Evolutionary conservation across 2,329 filamentous ascomycete genomes (phyloP).

Genomic region (Claviceps paspali): DNA sequence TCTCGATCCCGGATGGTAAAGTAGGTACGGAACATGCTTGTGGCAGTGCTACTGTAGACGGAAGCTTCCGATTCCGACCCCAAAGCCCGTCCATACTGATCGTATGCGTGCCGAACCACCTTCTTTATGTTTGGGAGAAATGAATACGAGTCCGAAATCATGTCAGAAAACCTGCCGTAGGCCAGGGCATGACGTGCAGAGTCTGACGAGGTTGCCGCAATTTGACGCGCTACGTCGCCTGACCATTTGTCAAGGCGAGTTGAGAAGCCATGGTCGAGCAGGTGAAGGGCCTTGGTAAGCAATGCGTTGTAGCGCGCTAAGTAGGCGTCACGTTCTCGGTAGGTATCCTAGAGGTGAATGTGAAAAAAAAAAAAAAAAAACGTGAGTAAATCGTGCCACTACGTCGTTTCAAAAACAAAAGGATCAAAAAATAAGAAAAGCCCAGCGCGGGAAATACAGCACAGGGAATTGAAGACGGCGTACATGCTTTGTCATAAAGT

Average conservation of each 20-base stretch:
- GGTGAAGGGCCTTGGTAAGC: constrained; percentile 49
- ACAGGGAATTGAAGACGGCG: constrained; percentile 14
- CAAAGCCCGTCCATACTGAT: constrained; percentile 32
- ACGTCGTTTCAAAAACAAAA: background rate
- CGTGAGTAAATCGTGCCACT: background rate
- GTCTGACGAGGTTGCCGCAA: constrained; percentile 39
- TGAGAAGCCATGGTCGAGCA: constrained; percentile 43
- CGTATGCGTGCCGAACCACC: constrained; percentile 35
- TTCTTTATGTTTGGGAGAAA: constrained; percentile 40
- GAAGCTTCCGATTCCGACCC: constrained; percentile 28
- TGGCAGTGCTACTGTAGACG: constrained; percentile 37
- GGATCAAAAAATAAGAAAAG: background rate
- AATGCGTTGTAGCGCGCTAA: constrained; percentile 75
- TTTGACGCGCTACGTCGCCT: constrained; percentile 37
- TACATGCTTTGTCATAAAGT: constrained; percentile 81
- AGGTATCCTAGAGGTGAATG: constrained; percentile 42
- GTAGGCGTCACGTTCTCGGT: constrained; percentile 78
- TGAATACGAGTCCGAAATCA: constrained; percentile 39
- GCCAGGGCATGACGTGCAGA: constrained; percentile 43
- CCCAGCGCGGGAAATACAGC: background rate
- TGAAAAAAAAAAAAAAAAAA: too few relatives aligned
- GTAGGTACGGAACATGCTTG: constrained; percentile 40
- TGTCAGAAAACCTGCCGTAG: constrained; percentile 44
- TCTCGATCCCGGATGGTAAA: constrained; percentile 36
- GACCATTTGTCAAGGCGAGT: constrained; percentile 37